Conservation (phyloP, 2,329 filamentous ascomycete species). For the Cladophialophora immunda region DNA sequence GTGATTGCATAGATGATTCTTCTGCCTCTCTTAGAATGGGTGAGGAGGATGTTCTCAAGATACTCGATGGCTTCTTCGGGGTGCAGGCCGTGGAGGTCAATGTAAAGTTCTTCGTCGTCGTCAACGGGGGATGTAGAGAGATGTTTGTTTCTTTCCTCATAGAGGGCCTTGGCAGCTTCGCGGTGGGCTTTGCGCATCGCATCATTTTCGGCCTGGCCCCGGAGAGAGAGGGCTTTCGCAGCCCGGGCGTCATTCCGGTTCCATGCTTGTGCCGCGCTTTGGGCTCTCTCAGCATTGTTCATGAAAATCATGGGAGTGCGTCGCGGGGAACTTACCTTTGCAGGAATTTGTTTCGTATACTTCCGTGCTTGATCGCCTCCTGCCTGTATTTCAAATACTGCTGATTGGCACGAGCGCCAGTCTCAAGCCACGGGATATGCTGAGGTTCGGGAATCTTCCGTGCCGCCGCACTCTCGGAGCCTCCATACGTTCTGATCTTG, state of each 20-base stretch:
- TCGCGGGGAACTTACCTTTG: constrained; percentile 72
- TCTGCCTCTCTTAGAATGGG: constrained; percentile 74
- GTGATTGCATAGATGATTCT: constrained; percentile 93
- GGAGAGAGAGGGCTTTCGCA: constrained; percentile 90
- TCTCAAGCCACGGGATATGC: constrained; percentile 96
- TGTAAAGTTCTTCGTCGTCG: constrained; percentile 78
- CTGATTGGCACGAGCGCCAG: constrained; percentile 87
- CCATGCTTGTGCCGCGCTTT: constrained; percentile 94
- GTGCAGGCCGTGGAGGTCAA: constrained; percentile 97
- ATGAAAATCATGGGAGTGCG: background rate
- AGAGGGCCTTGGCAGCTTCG: constrained; percentile 88
- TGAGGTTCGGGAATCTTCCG: constrained; percentile 86
- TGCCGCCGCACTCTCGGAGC: constrained; percentile 70
- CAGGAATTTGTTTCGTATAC: constrained; percentile 93
- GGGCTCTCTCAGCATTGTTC: constrained; percentile 9
- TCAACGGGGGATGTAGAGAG: constrained; percentile 51
- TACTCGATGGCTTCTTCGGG: constrained; percentile 97
- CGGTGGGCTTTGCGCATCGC: constrained; percentile 97
- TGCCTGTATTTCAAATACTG: constrained; percentile 93
- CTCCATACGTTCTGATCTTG: constrained; percentile 55
- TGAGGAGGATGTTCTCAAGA: constrained; percentile 83
- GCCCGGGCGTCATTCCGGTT: constrained; percentile 96
- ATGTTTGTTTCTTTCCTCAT: constrained; percentile 89
- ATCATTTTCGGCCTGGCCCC: constrained; percentile 95
- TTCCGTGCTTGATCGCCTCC: constrained; percentile 97